Evolutionary conservation across 169 alveolate species (phyloP), one percentile per base, ranked within the genome.

Genomic region (Plasmodium coatneyi): DNA sequence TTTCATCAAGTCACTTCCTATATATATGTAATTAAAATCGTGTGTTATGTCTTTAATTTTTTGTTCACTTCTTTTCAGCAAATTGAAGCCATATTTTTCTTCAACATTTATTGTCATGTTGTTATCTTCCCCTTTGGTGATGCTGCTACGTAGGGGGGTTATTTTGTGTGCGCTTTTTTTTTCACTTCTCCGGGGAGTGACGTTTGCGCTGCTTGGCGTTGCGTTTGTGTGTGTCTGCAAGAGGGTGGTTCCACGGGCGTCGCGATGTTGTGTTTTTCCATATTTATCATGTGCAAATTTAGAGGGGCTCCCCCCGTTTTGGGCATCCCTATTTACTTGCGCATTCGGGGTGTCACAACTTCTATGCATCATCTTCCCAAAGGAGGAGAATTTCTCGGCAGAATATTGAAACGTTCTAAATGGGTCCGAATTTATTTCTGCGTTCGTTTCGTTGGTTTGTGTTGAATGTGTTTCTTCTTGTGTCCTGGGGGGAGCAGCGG

Each of bases 41-140:
- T 79, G 76, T 60, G 94, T 89, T 25, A 89, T 6, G 54, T 89
- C 94, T 78, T 79, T 89, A 60, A 89, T 60, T 70, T 89, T 89
- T 39, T 89, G 94, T 56, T 89, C 71, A 79, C 82, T 89, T 89
- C 19, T 89, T 72, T 89, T 89, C 16, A 89, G 49, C 72, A 89
- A 79, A 79, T 89, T 89, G 72, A 89, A 89, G 14, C 94, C 94
- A 41, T 89, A 89, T 60, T 89, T 89, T 39, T 89, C 94, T 70
- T 89, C 94, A 41, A 89, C 43, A 19, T 89, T 79, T 39, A 79
- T 19, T 12, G 49, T 3, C 25, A 32, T 2, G 30, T 78, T 66
- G 39, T 87, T 49, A 5, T 30, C 28, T 34, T 82, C 39, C 28
- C n/a, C 30, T 14, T 30, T 36, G 78, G n/a, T 25, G n/a, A n/a